These are phyloP conservation scores for Notholithocarpus densiflorus DNA, from an alignment of 306 rosid genomes.

Conservation along the genomic window DNA sequence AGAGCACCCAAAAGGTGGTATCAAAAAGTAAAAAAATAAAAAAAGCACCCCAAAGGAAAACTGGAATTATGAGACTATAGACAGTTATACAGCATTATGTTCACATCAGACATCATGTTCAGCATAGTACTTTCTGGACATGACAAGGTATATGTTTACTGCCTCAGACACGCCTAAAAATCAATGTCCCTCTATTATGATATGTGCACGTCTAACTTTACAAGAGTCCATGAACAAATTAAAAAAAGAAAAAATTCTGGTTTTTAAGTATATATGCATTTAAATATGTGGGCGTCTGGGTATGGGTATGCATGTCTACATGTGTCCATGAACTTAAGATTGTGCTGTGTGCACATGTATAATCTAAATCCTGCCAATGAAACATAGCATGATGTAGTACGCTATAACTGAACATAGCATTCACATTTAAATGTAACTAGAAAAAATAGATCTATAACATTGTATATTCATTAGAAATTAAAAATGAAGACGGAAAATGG, in stretches of 20 bases:
- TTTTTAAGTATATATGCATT: background rate
- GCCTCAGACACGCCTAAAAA: background rate
- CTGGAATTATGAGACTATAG: background rate
- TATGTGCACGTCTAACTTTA: background rate
- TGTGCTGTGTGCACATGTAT: background rate
- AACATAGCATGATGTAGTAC: background rate
- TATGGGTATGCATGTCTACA: background rate
- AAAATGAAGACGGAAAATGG: background rate
- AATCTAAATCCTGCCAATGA: background rate
- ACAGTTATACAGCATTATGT: background rate
- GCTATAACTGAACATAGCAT: background rate
- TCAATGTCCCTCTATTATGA: background rate
- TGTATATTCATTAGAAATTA: background rate
- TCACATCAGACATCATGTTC: background rate
- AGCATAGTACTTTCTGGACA: background rate
- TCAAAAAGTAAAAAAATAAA: too few relatives aligned
- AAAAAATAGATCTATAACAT: background rate
- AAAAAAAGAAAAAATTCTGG: too few relatives aligned
- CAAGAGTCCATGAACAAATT: background rate
- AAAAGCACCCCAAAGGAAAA: background rate
- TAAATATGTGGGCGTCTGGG: background rate
- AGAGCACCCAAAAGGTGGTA: background rate
- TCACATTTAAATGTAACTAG: background rate
- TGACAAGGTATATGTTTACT: background rate
- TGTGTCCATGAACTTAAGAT: background rate